Conservation (phyloP, 73 alveolate species). For the Paramecium tetraurelia region DNA sequence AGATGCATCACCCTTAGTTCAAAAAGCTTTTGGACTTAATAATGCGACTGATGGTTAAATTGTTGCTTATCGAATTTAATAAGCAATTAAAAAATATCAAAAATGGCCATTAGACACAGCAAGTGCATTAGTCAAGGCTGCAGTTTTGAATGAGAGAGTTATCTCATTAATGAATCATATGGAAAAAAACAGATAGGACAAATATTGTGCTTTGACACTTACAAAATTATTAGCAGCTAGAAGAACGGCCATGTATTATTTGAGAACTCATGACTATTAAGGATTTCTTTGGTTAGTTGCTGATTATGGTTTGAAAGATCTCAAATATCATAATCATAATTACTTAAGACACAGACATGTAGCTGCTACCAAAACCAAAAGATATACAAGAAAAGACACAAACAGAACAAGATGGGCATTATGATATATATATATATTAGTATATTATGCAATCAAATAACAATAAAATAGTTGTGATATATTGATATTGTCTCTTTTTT, state of each 20-base stretch:
- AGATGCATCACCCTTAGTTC: not conserved
- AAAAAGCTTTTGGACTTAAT: not conserved
- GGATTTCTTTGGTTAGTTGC: not conserved
- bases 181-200: slow-evolving; percentile 31
- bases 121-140: not conserved
- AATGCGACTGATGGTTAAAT: not conserved
- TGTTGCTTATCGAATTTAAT: not conserved
- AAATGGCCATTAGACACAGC: slow-evolving; percentile 46
- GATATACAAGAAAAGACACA: slow-evolving; percentile 6
- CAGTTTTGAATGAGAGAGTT: slow-evolving; percentile 18
- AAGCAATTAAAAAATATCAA: slow-evolving; percentile 38
- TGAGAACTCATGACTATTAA: slow-evolving; percentile 14
- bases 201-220: not conserved
- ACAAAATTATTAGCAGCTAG: not conserved
- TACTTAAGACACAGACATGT: not conserved
- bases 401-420: not conserved
- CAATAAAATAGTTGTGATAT: not conserved
- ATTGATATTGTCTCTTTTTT: too few relatives aligned
- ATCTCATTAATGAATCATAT: not conserved
- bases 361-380: not conserved
- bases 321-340: not conserved
- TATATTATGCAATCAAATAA: not conserved
- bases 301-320: slow-evolving; percentile 36
- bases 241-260: slow-evolving; percentile 1
- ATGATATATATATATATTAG: not conserved